Evolutionary conservation across 2,329 filamentous ascomycete species (phyloP), one percentile per base, ranked within the genome.

Genomic region (Claviceps digitariae): DNA sequence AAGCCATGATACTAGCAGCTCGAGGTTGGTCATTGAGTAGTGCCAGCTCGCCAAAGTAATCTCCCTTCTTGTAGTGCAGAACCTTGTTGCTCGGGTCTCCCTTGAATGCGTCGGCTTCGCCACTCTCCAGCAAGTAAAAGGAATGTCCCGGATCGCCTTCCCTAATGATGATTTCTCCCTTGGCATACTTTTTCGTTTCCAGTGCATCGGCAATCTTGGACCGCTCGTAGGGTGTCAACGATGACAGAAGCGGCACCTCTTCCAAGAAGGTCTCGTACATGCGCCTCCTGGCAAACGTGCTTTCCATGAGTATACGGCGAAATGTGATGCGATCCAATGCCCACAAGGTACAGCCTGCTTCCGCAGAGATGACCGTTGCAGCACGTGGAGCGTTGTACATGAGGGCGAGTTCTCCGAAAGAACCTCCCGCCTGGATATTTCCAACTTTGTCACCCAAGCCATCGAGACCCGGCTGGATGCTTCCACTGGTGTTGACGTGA

Each of bases 371-470:
- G 56, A 98, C 88, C 0, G 93, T 97, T 3, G 93, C 93, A 44
- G 93, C 93, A 64, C 93, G 88, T 27, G 93, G 93, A 23, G 93
- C 90, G 64, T 97, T 96, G 74, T 98, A 97, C 93, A 98, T 97
- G 63, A 98, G 77, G 13, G 93, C 93, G 54, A 98, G 77, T 72
- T 98, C 93, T 62, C 93, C 93, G 69, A 98, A 98, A 4, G 90
- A 95, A 56, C 90, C 90, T 50, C 93, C 93, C 3, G 90, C 81
- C 46, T 87, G 84, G 54, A 94, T 94, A 40, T 78, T 83, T 61
- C 82, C 83, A 29, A 97, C 91, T 62, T 89, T 87, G 56, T 77
- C 76, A 50, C 93, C 93, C 71, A 96, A 77, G 12, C 91, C 93
- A 48, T 90, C 83, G 0, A 79, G 75, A 0, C 91, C 91, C 8